Evolutionary conservation across 2,329 filamentous ascomycete genomes (phyloP).

Genomic region (Botryotinia globosa): DNA sequence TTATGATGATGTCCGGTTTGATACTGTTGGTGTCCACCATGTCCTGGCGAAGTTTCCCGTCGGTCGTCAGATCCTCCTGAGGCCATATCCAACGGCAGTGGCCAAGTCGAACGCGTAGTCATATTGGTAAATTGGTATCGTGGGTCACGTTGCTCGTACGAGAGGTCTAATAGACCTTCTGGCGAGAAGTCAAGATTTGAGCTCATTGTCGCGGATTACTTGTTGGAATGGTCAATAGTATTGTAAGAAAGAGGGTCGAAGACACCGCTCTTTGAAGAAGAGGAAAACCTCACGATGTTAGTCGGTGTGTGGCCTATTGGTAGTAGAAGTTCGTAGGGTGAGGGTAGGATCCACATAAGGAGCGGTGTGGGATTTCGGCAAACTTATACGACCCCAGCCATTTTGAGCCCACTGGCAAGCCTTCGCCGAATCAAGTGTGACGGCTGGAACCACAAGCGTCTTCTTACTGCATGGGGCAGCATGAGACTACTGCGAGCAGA

Average conservation of each 20-base stretch:
- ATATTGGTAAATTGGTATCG: conserved; percentile 51
- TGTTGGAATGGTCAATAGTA: conserved; percentile 44
- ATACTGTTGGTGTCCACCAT: conserved; percentile 45
- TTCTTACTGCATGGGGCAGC: conserved; percentile 21
- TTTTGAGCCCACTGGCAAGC: conserved; percentile 16
- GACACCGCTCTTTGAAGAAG: conserved; percentile 40
- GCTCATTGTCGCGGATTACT: conserved; percentile 47
- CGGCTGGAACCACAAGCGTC: conserved; percentile 18
- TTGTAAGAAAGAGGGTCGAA: conserved; percentile 42
- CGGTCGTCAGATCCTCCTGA: conserved; percentile 36
- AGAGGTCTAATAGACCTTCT: conserved; percentile 61
- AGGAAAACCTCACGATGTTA: conserved; percentile 35
- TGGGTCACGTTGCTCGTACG: conserved; percentile 56
- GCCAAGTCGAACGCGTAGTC: conserved; percentile 39
- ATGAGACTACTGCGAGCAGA: conserved; percentile 21
- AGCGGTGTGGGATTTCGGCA: conserved; percentile 31
- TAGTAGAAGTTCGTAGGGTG: conserved; percentile 28
- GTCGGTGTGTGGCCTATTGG: conserved; percentile 35
- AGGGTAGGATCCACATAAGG: conserved; percentile 30
- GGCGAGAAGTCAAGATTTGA: conserved; percentile 57
- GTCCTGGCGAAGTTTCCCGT: conserved; percentile 36
- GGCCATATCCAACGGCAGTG: conserved; percentile 38
- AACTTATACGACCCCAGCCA: conserved; percentile 27
- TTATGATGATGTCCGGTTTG: conserved; percentile 47
- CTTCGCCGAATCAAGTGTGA: conserved; percentile 19